Evolutionary conservation across 1,139 yeast species (phyloP), one percentile per base, ranked within the genome.

Genomic region (Suhomyces taliae): DNA sequence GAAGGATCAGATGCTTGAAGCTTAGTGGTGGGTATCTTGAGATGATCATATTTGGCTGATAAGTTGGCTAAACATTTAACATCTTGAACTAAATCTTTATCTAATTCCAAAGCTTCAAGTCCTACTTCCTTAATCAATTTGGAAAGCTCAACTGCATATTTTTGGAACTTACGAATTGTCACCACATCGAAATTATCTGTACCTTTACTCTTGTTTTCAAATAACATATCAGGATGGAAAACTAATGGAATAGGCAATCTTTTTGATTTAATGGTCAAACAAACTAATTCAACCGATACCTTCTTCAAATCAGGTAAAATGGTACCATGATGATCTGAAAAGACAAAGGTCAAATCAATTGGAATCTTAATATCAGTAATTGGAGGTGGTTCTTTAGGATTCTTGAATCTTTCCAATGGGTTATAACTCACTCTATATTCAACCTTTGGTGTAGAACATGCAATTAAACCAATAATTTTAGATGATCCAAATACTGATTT

Each of bases 191-290:
- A 67, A 49, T 60, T 62, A 46, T 72, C 77, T 8, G 58, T 46
- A 6, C 58, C 59, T 43, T 62, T 61, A n/a, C 63, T 55, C 38
- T 61, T 62, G 52, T 70, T 69, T 34, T 69, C 67, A 53, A 69
- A 72, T 36, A 65, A 48, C 72, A 70, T 66, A 40, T 69, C 75
- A 11, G 67, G 66, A 39, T 69, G 66, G 39, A 72, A 57, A 2
- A 67, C 72, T 7, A 70, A 56, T 1, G 78, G 78, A 27, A 72
- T 69, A 0, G 76, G 73, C 24, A 66, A 49, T 27, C 56, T 50
- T 44, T 58, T 67, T 5, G 76, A 65, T 50, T 67, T 66, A 14
- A 70, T 54, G 0, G 74, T 69, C 37, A 69, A 53, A 2, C 65
- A 60, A 7, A 65, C 59, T 12, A 73, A 49, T 35, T 72, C 74